Evolutionary conservation across 106 monocot genomes (phyloP).

Genomic region (Acorus calamus): DNA sequence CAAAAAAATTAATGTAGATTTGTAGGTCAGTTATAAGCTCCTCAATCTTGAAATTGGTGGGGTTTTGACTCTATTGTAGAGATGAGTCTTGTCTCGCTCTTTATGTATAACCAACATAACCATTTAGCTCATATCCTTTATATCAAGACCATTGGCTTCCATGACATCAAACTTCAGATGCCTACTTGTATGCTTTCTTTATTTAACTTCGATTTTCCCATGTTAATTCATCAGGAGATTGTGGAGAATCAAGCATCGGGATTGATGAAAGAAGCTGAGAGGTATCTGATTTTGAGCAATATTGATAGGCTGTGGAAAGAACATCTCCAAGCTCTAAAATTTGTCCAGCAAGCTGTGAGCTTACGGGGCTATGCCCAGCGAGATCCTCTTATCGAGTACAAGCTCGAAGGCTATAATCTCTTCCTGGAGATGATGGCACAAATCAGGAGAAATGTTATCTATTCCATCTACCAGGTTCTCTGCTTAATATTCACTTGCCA

Average conservation of each 20-base stretch:
- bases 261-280: constrained; percentile 94
- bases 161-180: no score
- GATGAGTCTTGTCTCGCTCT: neutral
- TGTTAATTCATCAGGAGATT: constrained; percentile 48
- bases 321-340: constrained; percentile 88
- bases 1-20: no score
- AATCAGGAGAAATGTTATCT: constrained; percentile 91
- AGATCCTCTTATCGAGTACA: constrained; percentile 95
- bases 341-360: constrained; percentile 91
- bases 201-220: neutral
- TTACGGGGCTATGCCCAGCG: constrained; percentile 88
- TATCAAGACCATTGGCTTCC: neutral
- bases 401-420: constrained; percentile 95
- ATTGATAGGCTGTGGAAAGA: constrained; percentile 95
- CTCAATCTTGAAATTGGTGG: no score
- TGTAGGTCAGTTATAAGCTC: no score
- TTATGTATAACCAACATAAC: neutral
- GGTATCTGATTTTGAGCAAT: constrained; percentile 81
- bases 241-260: constrained; percentile 88
- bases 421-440: constrained; percentile 98
- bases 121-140: neutral
- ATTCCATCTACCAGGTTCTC: constrained; percentile 87
- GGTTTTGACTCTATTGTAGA: no score
- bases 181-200: neutral
- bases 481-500: neutral